phyloP scores from a whole-genome alignment of 2,329 filamentous ascomycete species.

The Penicillium rolfsii region DNA sequence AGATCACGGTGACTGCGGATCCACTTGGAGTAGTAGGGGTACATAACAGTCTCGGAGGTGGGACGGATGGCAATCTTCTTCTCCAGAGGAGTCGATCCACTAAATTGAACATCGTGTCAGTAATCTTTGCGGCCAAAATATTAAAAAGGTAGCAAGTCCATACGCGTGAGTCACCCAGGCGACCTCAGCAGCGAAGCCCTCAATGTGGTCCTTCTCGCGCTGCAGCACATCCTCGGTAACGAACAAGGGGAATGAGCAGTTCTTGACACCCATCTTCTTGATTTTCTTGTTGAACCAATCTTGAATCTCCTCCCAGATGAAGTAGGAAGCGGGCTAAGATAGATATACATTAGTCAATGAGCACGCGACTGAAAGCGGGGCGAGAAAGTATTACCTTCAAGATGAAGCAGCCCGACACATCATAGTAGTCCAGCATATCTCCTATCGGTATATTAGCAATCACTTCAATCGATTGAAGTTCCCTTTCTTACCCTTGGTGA shows the following conservation, averaged over 20 bases:
- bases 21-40: conserved; percentile 82
- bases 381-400: conserved; percentile 65
- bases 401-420: conserved; percentile 97
- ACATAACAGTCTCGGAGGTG: conserved; percentile 81
- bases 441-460: conserved; percentile 27
- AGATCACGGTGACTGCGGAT: conserved; percentile 95
- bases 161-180: conserved; percentile 58
- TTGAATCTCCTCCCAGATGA: conserved; percentile 70
- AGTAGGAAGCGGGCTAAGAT: conserved; percentile 64
- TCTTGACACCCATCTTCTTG: conserved; percentile 88
- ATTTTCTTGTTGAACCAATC: conserved; percentile 66
- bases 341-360: conserved; percentile 13
- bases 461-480: not conserved
- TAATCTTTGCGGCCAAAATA: not conserved
- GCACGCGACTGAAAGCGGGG: not conserved
- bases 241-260: conserved; percentile 96
- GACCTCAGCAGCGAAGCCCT: conserved; percentile 85
- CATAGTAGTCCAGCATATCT: conserved; percentile 56
- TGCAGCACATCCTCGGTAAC: conserved; percentile 85
- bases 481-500: conserved; percentile 83
- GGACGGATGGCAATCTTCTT: conserved; percentile 72
- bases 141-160: not conserved
- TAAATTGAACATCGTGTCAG: conserved; percentile 40
- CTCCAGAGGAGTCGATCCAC: conserved; percentile 90
- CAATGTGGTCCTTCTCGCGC: conserved; percentile 91